Conservation (phyloP, 148 eudicot species). For the Amaranthus palmeri region DNA sequence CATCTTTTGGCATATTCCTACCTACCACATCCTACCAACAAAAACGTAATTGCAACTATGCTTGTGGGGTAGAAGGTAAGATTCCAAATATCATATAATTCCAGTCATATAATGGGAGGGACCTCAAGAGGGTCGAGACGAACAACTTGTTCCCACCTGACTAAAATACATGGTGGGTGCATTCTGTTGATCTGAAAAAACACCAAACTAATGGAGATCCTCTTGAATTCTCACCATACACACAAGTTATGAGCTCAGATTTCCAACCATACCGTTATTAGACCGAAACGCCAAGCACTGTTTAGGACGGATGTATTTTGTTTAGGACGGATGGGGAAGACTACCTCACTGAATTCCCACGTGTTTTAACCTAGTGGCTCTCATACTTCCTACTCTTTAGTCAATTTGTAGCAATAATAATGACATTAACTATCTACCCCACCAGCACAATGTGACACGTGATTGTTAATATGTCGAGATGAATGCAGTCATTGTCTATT, state of each 20-base stretch:
- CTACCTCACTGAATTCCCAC: no score
- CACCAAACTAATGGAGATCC: background rate
- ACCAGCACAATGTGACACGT: background rate
- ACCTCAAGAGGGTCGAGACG: background rate
- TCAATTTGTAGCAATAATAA: no score
- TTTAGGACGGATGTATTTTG: background rate
- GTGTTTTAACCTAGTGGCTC: no score
- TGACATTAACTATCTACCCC: background rate
- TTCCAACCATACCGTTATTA: background rate
- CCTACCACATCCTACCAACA: slow-evolving; percentile 29
- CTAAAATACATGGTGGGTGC: background rate
- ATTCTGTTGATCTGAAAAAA: background rate
- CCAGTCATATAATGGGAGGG: background rate
- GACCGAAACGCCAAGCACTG: background rate
- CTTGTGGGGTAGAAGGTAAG: background rate
- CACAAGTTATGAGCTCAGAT: background rate
- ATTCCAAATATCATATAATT: background rate
- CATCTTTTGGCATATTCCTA: slow-evolving; percentile 13
- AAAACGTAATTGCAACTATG: background rate
- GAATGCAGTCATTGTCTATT: background rate
- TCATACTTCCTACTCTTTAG: no score
- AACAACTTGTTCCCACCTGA: background rate
- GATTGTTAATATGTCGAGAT: background rate
- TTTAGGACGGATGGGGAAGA: no score
- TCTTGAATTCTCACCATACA: background rate